Evolutionary conservation across 768 basidiomycete genomes (phyloP), one percentile per base, ranked within the genome.

Genomic region (Daedaleopsis sinensis): DNA sequence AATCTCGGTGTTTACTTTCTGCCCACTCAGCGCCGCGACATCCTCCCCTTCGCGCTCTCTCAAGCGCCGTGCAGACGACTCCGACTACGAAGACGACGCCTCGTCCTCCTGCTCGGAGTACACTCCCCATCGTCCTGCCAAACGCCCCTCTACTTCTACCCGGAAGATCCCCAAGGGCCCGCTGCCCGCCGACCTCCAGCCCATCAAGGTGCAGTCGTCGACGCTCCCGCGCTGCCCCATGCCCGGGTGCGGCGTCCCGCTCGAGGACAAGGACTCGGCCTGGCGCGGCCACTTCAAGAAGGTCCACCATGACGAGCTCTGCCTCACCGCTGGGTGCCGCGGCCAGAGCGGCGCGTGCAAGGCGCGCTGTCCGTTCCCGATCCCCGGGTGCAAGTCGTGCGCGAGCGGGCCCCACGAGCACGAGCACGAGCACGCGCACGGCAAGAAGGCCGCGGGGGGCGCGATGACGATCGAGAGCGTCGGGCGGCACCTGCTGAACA

Each of bases 391-490:
- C 35, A 24, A 49, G 21, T 27, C 47, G 21, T 49, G 47, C 47
- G 18, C 47, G 19, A 21, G n/a, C 52, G 52, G 21, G 27, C 18
- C 39, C 42, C 23, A 43, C 21, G 36, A 19, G 37, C 52, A 12
- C 52, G 15, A 38, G 23, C 21, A 55, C 35, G 19, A n/a, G 52
- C 18, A 52, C 35, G 19, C 7, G 52, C 18, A 52, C 27, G 18
- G 53, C 21, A 24, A 13, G 53, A 16, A 13, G 19, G 16, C n/a
- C n/a, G n/a, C 38, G 32, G 32, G 15, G 32, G 18, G 18, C 46
- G 32, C 24, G 32, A 61, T 61, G 59, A 21, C 48, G 38, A 19
- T 51, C n/a, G 59, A 61, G 38, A 61, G 59, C 54, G 37, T 61
- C 35, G 59, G 54, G 18, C 47, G 59, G 38, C 59, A 61, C 16